phyloP scores from a whole-genome alignment of 176 grass and related monocot genomes.

The Phoenix dactylifera region DNA sequence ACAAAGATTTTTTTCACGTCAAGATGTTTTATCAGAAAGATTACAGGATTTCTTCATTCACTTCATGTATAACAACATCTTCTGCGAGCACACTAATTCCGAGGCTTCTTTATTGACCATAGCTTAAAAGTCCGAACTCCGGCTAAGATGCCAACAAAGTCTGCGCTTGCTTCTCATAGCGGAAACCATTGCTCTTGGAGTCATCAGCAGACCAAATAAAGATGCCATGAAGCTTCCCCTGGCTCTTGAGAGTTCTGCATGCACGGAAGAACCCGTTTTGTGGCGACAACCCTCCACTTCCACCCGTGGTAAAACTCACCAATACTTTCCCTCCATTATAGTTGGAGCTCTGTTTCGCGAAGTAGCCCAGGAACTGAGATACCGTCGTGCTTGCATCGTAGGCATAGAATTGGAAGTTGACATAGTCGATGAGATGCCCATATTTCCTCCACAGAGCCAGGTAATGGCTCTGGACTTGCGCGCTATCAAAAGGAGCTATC shows the following conservation, averaged over 20 bases:
- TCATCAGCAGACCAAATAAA: slow-evolving; percentile 5
- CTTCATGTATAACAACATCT: too few relatives aligned
- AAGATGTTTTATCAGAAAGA: too few relatives aligned
- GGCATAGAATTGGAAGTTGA: slow-evolving; percentile 20
- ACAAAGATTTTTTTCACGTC: too few relatives aligned
- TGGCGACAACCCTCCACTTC: not conserved
- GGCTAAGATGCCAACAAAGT: too few relatives aligned
- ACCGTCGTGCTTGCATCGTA: slow-evolving; percentile 6
- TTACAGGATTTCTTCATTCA: too few relatives aligned
- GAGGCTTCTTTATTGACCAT: too few relatives aligned
- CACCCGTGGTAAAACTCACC: not conserved
- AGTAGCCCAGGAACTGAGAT: slow-evolving; percentile 6
- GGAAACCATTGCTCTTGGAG: not conserved
- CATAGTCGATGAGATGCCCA: slow-evolving; percentile 7
- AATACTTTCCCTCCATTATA: not conserved
- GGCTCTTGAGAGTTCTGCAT: not conserved
- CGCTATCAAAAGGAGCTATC: slow-evolving; percentile 1
- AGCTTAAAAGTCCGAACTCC: too few relatives aligned
- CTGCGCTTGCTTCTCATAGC: too few relatives aligned
- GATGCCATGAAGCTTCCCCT: slow-evolving; percentile 4
- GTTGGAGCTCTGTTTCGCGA: not conserved
- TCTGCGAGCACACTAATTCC: too few relatives aligned
- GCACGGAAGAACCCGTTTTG: slow-evolving; percentile 1
- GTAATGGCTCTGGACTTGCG: not conserved
- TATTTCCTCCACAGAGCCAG: slow-evolving; percentile 3